A percentile compares a stretch with the other conserved stretches of the same genome.
phyloP scores from a whole-genome alignment of 495 filamentous ascomycete species.

The Neurospora sp. region DNA sequence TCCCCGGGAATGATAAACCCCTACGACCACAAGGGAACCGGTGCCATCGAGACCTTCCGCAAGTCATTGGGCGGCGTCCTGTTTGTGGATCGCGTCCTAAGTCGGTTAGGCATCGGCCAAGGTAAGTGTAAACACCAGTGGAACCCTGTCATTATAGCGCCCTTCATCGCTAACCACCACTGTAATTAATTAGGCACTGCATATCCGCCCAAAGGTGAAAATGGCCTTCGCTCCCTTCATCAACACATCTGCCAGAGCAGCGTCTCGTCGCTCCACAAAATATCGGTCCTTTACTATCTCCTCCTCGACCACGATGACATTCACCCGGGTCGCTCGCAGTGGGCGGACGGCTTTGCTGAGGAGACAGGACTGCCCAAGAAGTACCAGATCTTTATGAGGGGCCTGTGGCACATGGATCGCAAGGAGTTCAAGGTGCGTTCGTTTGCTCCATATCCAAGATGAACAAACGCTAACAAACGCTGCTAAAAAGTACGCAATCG shows the following conservation, averaged over 20 bases:
- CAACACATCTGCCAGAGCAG: constrained; percentile 47
- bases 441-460: neutral
- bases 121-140: neutral
- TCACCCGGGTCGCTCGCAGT: constrained; percentile 29
- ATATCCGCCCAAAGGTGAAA: constrained; percentile 61
- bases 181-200: constrained; percentile 34
- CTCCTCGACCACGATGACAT: constrained; percentile 59
- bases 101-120: constrained; percentile 51
- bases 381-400: constrained; percentile 67
- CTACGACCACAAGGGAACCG: constrained; percentile 46
- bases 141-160: neutral
- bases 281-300: constrained; percentile 71
- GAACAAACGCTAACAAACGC: constrained; percentile 6
- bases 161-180: neutral
- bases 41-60: constrained; percentile 52
- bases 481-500: constrained; percentile 46
- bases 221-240: constrained; percentile 54
- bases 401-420: constrained; percentile 71
- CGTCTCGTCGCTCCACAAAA: constrained; percentile 59
- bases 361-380: constrained; percentile 42
- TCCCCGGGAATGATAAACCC: constrained; percentile 47
- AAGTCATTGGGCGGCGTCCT: constrained; percentile 53
- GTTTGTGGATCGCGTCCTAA: constrained; percentile 65
- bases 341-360: constrained; percentile 47
- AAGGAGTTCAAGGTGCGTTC: constrained; percentile 50